phyloP scores from a whole-genome alignment of 805 yeast species.

The Myxozyma monticola region DNA sequence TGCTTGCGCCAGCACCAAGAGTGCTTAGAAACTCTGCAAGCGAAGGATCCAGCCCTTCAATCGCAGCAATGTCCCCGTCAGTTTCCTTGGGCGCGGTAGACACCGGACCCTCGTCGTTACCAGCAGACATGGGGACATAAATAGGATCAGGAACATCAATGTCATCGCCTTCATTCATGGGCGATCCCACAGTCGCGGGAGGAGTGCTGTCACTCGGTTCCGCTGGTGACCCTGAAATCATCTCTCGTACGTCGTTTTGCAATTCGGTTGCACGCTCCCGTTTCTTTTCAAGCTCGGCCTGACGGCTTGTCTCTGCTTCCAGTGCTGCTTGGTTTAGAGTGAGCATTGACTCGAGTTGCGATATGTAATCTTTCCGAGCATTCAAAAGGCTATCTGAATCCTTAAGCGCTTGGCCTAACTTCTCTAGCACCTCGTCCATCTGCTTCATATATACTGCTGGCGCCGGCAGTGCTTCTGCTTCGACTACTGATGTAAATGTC shows the following conservation, averaged over 20 bases:
- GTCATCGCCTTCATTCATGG: conserved; percentile 3
- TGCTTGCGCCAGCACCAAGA: too few relatives aligned
- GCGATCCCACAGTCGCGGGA: background rate
- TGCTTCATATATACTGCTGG: conserved; percentile 38
- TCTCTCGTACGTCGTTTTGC: conserved; percentile 13
- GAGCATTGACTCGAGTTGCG: conserved; percentile 38
- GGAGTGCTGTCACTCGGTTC: background rate
- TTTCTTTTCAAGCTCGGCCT: conserved; percentile 36
- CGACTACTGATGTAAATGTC: conserved; percentile 28
- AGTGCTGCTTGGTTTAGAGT: conserved; percentile 35
- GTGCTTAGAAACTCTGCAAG: conserved; percentile 22
- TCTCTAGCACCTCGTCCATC: conserved; percentile 32
- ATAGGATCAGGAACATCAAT: conserved; percentile 18
- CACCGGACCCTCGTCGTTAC: background rate
- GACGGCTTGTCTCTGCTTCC: conserved; percentile 34
- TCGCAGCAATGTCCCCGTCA: background rate
- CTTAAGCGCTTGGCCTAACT: conserved; percentile 33
- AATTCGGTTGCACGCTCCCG: conserved; percentile 26
- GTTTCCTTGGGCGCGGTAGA: background rate
- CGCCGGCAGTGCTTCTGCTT: conserved; percentile 39
- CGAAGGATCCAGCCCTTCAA: conserved; percentile 24
- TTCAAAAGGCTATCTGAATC: conserved; percentile 37
- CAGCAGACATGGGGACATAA: conserved; percentile 6
- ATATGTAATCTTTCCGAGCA: conserved; percentile 31
- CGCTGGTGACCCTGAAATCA: background rate